Evolutionary conservation across 352 stramenopile species (phyloP).

Genomic region (Phytophthora colocasiae): DNA sequence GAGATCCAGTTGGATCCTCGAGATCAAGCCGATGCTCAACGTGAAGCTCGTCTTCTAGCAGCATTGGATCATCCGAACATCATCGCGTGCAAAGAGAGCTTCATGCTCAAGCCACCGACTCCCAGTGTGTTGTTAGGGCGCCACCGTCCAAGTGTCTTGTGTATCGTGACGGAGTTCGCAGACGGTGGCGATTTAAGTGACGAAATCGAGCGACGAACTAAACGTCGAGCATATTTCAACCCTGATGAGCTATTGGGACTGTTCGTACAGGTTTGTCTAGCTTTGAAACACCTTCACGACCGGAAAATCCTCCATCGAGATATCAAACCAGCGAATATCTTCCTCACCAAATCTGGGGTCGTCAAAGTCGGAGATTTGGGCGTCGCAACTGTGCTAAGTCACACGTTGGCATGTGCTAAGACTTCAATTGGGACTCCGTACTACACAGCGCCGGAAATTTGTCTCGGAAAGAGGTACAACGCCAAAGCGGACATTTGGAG

Average conservation of each 20-base stretch:
- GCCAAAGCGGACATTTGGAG: constrained; percentile 96
- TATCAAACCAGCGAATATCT: constrained; percentile 90
- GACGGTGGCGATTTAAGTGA: constrained; percentile 78
- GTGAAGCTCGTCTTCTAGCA: constrained; percentile 72
- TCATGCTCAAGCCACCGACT: constrained; percentile 43
- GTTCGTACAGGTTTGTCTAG: constrained; percentile 78
- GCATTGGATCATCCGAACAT: constrained; percentile 88
- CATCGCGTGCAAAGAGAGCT: constrained; percentile 82
- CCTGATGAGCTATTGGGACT: constrained; percentile 61
- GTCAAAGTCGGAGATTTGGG: constrained; percentile 86
- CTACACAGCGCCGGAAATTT: constrained; percentile 96
- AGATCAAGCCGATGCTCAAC: constrained; percentile 60
- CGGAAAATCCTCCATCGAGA: constrained; percentile 90
- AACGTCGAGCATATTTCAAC: constrained; percentile 22
- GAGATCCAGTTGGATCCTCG: constrained; percentile 77
- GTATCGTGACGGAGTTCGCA: constrained; percentile 88
- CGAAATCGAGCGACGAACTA: constrained; percentile 46
- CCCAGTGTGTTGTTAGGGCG: constrained; percentile 5
- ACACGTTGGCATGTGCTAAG: constrained; percentile 76
- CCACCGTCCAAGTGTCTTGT: constrained; percentile 49
- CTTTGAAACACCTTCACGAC: constrained; percentile 83
- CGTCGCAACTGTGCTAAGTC: constrained; percentile 74
- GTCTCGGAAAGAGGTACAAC: constrained; percentile 92
- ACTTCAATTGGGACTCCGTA: constrained; percentile 88
- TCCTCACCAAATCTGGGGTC: constrained; percentile 68